Evolutionary conservation across 192 early-diverging fungal genomes (phyloP).

Genomic region (Rhizophagus clarus): DNA sequence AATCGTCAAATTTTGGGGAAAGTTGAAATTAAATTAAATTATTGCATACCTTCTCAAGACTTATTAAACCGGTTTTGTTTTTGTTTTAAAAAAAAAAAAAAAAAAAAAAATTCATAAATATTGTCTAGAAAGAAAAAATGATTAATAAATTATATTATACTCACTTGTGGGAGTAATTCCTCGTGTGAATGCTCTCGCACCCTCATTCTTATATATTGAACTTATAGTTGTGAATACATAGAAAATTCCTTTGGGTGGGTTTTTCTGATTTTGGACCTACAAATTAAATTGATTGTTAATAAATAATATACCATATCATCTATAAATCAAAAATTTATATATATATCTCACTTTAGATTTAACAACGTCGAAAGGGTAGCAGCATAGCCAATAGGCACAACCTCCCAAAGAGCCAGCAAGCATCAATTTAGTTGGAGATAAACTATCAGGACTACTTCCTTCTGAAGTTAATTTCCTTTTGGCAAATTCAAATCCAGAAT

Average conservation of each 20-base stretch:
- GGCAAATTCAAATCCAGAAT: slow-evolving; percentile 78
- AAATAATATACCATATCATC: not conserved
- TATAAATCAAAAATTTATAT: not conserved
- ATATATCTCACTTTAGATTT: slow-evolving; percentile 64
- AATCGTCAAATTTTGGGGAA: not conserved
- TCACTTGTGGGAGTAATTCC: slow-evolving; percentile 62
- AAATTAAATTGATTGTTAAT: not conserved
- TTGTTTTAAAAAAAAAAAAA: slow-evolving; percentile 2
- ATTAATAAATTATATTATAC: not conserved
- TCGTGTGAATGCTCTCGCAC: slow-evolving; percentile 62
- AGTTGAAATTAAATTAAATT: not conserved
- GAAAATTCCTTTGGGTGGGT: slow-evolving; percentile 60
- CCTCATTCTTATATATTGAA: slow-evolving; percentile 58
- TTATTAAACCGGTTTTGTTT: not conserved
- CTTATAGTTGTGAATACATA: slow-evolving; percentile 60
- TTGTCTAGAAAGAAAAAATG: not conserved
- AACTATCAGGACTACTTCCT: slow-evolving; percentile 50
- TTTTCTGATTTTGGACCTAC: slow-evolving; percentile 62
- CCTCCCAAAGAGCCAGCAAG: slow-evolving; percentile 80
- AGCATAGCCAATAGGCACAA: slow-evolving; percentile 76
- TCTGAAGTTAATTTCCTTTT: slow-evolving; percentile 66
- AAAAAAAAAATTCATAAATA: not conserved
- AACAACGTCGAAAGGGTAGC: slow-evolving; percentile 87
- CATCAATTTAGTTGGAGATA: slow-evolving; percentile 64
- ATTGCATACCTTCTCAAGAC: slow-evolving; percentile 44